These are phyloP conservation scores for Sordariomycetes sp. DNA, from an alignment of 2,329 filamentous ascomycete species.

Conservation along the genomic window DNA sequence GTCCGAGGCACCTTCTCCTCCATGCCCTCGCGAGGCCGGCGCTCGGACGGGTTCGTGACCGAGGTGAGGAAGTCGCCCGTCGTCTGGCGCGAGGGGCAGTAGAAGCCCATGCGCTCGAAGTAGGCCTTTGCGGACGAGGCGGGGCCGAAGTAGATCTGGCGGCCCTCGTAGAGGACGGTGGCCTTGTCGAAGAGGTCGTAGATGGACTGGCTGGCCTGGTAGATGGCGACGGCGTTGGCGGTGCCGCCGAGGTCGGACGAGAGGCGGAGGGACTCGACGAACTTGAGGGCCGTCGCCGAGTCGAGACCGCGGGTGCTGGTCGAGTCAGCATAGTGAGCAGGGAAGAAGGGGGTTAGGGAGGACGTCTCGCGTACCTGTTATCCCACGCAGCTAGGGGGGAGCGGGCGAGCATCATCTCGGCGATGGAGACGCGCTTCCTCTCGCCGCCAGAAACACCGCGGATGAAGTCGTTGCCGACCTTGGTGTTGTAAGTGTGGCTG, in stretches of 20 bases:
- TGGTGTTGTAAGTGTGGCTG: slow-evolving; percentile 57
- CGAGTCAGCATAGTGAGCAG: not conserved
- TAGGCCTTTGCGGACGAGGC: slow-evolving; percentile 44
- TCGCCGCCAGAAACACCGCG: slow-evolving; percentile 61
- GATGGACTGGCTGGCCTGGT: slow-evolving; percentile 57
- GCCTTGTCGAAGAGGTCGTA: slow-evolving; percentile 68
- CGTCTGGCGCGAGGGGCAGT: slow-evolving; percentile 53
- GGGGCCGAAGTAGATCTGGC: slow-evolving; percentile 64
- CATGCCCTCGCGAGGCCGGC: slow-evolving; percentile 39
- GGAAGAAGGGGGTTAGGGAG: not conserved
- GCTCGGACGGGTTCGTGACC: slow-evolving; percentile 51
- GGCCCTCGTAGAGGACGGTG: slow-evolving; percentile 61
- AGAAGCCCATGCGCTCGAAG: slow-evolving; percentile 57
- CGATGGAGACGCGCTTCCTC: slow-evolving; percentile 69
- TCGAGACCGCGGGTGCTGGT: slow-evolving; percentile 55
- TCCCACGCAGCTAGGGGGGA: slow-evolving; percentile 52
- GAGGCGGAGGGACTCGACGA: slow-evolving; percentile 52
- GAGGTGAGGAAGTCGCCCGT: slow-evolving; percentile 59
- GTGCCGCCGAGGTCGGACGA: slow-evolving; percentile 50
- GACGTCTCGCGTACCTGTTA: slow-evolving; percentile 30
- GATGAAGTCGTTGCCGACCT: slow-evolving; percentile 62
- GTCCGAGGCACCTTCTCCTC: slow-evolving; percentile 51
- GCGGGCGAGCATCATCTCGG: slow-evolving; percentile 58
- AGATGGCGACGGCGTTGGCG: slow-evolving; percentile 54
- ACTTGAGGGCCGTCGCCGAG: slow-evolving; percentile 59